Evolutionary conservation across 2,329 filamentous ascomycete species (phyloP), one percentile per base, ranked within the genome.

Genomic region (Fusarium sp.): DNA sequence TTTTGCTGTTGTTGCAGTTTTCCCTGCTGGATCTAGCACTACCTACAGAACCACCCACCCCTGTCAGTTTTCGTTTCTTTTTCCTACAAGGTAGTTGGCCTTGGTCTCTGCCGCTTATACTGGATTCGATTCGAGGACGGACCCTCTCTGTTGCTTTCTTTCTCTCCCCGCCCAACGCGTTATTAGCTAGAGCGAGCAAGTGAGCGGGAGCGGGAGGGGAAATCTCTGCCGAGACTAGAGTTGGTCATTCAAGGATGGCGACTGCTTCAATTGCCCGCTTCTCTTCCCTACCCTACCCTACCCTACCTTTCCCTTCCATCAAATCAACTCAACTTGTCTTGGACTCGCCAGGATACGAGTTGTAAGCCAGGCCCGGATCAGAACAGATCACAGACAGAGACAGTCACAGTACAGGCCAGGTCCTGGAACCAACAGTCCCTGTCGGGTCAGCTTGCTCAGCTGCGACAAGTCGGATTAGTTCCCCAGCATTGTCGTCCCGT

Each of bases 11-110:
- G 37, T 37, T 66, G 22, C 54, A 11, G 59, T 37, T 56, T 24
- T 20, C 47, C 42, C 57, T 62, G 47, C 47, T 20, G 47, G 47
- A 54, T 54, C 47, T 54, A 31, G 27, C 47, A 54, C 47, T 74
- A 65, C 71, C 47, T 74, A 65, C 71, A 63, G 68, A 74, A 58
- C 52, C 56, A 60, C 69, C 52, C 56, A 60, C 69, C 72, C 72
- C 72, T 74, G 71, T 66, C 64, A 5, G 14, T 57, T 65, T 67
- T 73, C 52, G 52, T 70, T 73, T 64, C 69, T 67, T 73, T 74
- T 67, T 67, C 24, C 66, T 58, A 54, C 47, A 54, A 54, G 47
- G 47, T 31, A 4, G 27, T n/a, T n/a, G 62, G 64, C 59, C 56
- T 61, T 66, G 58, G 64, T 58, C 64, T 34, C 37, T 54, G 58